These are phyloP conservation scores for Hordeum vulgare DNA, from an alignment of 176 grass and related monocot genomes.

Conservation along the genomic window MorexV3_pseudomolecules_assembly NC_058522.1:552983001-552983500, in stretches of 20 bases:
- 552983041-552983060: neutral
- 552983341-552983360: neutral
- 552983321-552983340: neutral
- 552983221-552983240: neutral
- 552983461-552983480: too few relatives aligned
- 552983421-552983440: too few relatives aligned
- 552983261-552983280: too few relatives aligned
- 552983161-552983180: slow-evolving; percentile 23
- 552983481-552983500: too few relatives aligned
- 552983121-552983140: neutral
- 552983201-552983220: neutral
- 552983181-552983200: neutral
- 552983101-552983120: neutral
- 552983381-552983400: neutral
- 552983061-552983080: neutral
- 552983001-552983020: neutral
- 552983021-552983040: slow-evolving; percentile 1
- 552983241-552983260: neutral
- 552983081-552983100: neutral
- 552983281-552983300: too few relatives aligned
- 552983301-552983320: too few relatives aligned
- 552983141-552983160: neutral
- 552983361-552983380: neutral
- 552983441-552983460: too few relatives aligned
- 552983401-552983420: neutral